Base-by-base conservation (phyloP, 1,284 basidiomycete genomes). In the Ceratobasidium sp. region DNA sequence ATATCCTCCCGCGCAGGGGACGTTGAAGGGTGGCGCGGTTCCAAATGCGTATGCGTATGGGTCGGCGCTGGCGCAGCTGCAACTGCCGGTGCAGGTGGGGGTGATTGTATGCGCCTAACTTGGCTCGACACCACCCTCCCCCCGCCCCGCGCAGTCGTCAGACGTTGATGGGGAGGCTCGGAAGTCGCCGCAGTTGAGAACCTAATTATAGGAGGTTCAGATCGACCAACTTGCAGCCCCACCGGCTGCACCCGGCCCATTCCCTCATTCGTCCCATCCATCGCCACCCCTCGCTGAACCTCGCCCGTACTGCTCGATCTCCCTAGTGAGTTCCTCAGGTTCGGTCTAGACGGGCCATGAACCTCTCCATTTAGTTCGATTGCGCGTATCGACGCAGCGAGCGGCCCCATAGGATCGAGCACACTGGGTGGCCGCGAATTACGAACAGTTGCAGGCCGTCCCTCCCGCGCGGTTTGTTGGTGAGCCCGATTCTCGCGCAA, bases 1-100 rank as follows among this genome's bases (percentile, higher is more conserved):
- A 96, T 84, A 81, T 95, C 94, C 41, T 92, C 91, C 84, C 64
- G 85, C 79, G 44, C 87, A 87, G 63, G 89, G 76, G 65, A 89
- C 87, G 8, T 85, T 14, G 59, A 60, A 84, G 5, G 87, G 83
- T 74, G 76, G 22, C 71, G 51, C 1, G 75, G 74, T n/a, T 72
- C 62, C 51, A 79, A 67, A 87, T 87, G 86, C 41, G 85, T 83
- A 33, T 84, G 85, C 5, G 79, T 76, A 64, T 78, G 78, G 41
- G 78, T 78, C 11, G 76, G 75, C 24, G 77, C 71, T 22, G 79
- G 78, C n/a, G 44, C 33, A 56, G 27, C 57, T 36, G 64, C 36
- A 63, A 78, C 78, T 41, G 78, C 79, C 11, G 76, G 75, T 24
- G 77, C 71, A 22, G 79, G 78, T 36, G 44, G 50, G 54, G 27